phyloP scores from a whole-genome alignment of 1,284 basidiomycete genomes.

The Schizopora paradoxa region DNA sequence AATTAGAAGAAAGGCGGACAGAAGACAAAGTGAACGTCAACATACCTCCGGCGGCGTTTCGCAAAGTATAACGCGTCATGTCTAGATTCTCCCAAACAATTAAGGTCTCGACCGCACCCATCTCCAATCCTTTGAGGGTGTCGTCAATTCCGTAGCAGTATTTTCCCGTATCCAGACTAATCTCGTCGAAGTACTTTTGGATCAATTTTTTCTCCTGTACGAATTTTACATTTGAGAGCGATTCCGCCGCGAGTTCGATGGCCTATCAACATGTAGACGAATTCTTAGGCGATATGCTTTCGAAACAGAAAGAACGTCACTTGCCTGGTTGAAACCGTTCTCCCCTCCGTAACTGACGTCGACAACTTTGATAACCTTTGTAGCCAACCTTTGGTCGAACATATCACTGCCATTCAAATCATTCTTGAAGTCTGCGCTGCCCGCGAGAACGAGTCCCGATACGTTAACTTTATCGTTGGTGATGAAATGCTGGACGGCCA shows the following conservation, averaged over 20 bases:
- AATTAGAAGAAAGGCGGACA: not conserved
- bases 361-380: conserved; percentile 95
- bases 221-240: conserved; percentile 97
- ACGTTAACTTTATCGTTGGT: conserved; percentile 99
- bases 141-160: conserved; percentile 99
- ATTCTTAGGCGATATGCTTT: too few relatives aligned
- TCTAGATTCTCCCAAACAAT: conserved; percentile 99
- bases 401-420: conserved; percentile 95
- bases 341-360: conserved; percentile 99
- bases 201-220: conserved; percentile 98
- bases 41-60: conserved; percentile 85
- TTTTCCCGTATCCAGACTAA: conserved; percentile 94
- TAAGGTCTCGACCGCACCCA: conserved; percentile 94
- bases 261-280: conserved; percentile 48
- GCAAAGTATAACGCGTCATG: conserved; percentile 77
- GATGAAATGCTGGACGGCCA: conserved; percentile 97
- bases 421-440: conserved; percentile 98
- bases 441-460: conserved; percentile 93
- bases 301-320: conserved; percentile 17
- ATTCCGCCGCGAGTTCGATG: conserved; percentile 94
- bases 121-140: conserved; percentile 93
- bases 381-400: conserved; percentile 85
- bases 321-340: conserved; percentile 96
- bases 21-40: conserved; percentile 8
- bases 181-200: conserved; percentile 99